Conservation (phyloP, 2,329 filamentous ascomycete genomes). For the Ceratocystis diversiconidia region DNA sequence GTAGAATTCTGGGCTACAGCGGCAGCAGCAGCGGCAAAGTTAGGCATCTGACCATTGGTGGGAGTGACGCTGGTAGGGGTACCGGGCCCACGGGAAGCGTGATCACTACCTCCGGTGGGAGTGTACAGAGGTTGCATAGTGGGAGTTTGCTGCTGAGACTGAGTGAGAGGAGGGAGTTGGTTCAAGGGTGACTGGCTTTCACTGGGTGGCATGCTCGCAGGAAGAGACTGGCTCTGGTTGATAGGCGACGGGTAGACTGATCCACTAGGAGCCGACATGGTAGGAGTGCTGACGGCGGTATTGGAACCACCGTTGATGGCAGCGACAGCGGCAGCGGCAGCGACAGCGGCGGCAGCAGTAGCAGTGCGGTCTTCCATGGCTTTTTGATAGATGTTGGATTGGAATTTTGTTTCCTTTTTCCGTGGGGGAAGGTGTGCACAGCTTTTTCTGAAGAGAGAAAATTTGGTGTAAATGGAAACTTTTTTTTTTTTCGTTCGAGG, state of each 20-base stretch:
- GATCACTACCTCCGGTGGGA: conserved; percentile 11
- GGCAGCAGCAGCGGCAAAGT: conserved; percentile 16
- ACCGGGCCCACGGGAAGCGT: conserved; percentile 15
- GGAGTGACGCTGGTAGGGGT: conserved; percentile 16
- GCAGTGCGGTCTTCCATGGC: conserved; percentile 16
- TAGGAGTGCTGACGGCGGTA: conserved; percentile 12
- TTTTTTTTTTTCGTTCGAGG: neutral
- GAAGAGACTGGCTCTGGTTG: conserved; percentile 17
- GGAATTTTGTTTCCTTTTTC: neutral
- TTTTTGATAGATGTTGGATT: neutral
- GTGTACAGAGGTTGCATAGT: conserved; percentile 17
- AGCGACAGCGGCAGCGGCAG: conserved; percentile 11
- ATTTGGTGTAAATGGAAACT: neutral
- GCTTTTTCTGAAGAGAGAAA: neutral
- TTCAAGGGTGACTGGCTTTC: conserved; percentile 16
- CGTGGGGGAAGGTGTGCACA: neutral
- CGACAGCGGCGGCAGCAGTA: conserved; percentile 6
- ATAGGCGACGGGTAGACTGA: conserved; percentile 18
- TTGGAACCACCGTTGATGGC: neutral
- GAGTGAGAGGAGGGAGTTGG: conserved; percentile 17
- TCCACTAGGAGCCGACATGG: conserved; percentile 14
- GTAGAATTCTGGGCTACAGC: conserved; percentile 29
- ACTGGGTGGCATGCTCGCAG: conserved; percentile 12
- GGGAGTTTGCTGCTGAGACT: conserved; percentile 17
- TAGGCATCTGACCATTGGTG: conserved; percentile 17